Evolutionary conservation across 305 asterid genomes (phyloP).

Genomic region (Solanum hybrid): DNA sequence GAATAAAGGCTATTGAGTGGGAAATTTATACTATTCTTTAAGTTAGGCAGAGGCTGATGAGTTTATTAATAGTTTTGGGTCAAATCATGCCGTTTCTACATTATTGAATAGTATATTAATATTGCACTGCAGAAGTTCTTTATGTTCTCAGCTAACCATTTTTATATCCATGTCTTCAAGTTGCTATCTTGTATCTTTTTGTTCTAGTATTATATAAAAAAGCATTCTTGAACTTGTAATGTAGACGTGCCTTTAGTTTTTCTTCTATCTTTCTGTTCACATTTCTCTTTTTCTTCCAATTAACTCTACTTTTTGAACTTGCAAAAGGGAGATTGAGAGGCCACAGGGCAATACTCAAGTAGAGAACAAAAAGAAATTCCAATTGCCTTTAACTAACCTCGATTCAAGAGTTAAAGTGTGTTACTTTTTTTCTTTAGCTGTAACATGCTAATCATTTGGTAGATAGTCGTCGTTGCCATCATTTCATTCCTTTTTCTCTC

Average conservation of each 20-base stretch:
- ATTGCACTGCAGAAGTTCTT: not conserved
- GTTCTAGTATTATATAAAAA: not conserved
- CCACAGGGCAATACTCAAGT: slow-evolving; percentile 1
- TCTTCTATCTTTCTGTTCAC: slow-evolving; percentile 14
- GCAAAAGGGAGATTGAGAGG: not conserved
- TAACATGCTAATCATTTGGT: slow-evolving; percentile 16
- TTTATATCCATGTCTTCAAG: not conserved
- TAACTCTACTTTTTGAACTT: slow-evolving; percentile 14
- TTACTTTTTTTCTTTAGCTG: slow-evolving; percentile 18
- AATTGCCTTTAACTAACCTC: slow-evolving; percentile 15
- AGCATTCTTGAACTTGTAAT: not conserved
- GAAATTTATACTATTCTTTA: not conserved
- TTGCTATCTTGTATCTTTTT: not conserved
- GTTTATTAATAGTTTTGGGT: not conserved
- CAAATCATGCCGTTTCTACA: not conserved
- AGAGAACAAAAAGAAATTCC: slow-evolving; percentile 18
- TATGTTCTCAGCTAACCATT: slow-evolving; percentile 1
- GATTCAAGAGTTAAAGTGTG: slow-evolving; percentile 21
- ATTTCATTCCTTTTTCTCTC: slow-evolving; percentile 16
- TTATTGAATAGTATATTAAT: not conserved
- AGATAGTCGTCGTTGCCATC: slow-evolving; percentile 1
- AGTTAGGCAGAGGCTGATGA: not conserved
- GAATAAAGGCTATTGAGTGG: not conserved
- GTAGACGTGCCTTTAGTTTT: not conserved
- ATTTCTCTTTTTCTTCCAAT: slow-evolving; percentile 8